These are phyloP conservation scores for Ustilago bromivora DNA, from an alignment of 1,284 basidiomycete genomes.

Conservation along the genomic window DNA sequence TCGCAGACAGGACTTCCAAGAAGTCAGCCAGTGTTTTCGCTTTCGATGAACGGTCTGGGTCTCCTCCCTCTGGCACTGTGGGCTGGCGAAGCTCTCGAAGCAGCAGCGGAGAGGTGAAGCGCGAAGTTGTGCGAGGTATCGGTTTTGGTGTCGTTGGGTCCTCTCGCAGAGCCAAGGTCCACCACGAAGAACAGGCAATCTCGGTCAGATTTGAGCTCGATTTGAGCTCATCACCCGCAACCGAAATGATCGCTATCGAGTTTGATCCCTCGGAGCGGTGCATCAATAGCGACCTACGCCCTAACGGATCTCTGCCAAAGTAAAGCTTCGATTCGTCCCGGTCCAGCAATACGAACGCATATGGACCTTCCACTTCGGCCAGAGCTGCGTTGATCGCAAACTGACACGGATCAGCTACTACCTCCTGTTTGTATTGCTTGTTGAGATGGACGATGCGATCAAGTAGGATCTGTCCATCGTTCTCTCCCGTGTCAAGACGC, in stretches of 20 bases:
- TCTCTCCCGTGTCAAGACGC: conserved; percentile 31
- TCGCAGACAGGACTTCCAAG: conserved; percentile 67
- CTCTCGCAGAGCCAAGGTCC: conserved; percentile 72
- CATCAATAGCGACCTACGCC: conserved; percentile 86
- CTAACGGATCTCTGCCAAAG: conserved; percentile 89
- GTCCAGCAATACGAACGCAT: conserved; percentile 63
- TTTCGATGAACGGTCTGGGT: neutral
- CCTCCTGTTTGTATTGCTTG: neutral
- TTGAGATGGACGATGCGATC: conserved; percentile 27
- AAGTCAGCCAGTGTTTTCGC: conserved; percentile 58
- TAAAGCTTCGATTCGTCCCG: conserved; percentile 72
- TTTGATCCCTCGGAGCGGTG: conserved; percentile 73
- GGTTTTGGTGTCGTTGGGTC: conserved; percentile 9
- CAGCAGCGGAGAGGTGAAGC: conserved; percentile 21
- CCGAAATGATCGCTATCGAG: conserved; percentile 77
- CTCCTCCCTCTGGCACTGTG: neutral
- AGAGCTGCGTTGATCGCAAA: conserved; percentile 19
- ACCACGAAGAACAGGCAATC: conserved; percentile 76
- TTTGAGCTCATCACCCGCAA: conserved; percentile 74
- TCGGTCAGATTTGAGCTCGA: conserved; percentile 73
- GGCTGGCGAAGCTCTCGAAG: conserved; percentile 30
- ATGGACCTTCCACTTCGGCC: conserved; percentile 60
- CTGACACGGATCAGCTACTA: neutral
- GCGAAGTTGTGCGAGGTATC: conserved; percentile 5
- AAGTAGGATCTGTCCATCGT: conserved; percentile 55